These are phyloP conservation scores for Scleroderma citrinum DNA, from an alignment of 768 basidiomycete genomes.

Conservation along the genomic window DNA sequence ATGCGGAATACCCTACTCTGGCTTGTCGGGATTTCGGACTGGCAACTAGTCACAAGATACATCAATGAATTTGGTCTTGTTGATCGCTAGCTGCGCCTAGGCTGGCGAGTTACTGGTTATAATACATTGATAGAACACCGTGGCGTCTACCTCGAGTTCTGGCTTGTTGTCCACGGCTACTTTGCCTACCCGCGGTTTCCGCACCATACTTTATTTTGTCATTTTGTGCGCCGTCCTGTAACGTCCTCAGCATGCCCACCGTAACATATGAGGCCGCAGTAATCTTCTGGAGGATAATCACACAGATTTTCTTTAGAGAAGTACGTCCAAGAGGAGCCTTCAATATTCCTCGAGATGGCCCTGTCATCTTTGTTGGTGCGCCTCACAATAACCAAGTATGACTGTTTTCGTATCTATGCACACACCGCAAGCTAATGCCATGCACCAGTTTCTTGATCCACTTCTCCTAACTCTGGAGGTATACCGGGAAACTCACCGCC, in stretches of 20 bases:
- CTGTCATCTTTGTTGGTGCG: conserved; percentile 89
- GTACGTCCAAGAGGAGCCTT: conserved; percentile 90
- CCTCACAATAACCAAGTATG: conserved; percentile 87
- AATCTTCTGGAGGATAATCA: conserved; percentile 79
- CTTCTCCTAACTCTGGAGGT: conserved; percentile 81
- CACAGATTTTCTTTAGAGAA: conserved; percentile 95
- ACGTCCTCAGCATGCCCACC: conserved; percentile 15
- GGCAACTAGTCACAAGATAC: background rate
- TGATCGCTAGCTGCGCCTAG: conserved; percentile 6
- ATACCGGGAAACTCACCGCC: conserved; percentile 73
- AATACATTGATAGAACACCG: too few relatives aligned
- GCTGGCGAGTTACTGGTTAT: too few relatives aligned
- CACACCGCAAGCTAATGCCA: conserved; percentile 9
- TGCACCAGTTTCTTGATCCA: conserved; percentile 82
- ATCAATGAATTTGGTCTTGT: conserved; percentile 22
- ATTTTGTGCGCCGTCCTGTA: conserved; percentile 4
- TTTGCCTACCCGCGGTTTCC: background rate
- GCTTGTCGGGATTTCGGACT: background rate
- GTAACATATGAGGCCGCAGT: conserved; percentile 66
- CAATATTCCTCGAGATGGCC: conserved; percentile 87
- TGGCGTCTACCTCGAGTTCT: background rate
- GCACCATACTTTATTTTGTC: conserved; percentile 8
- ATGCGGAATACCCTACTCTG: conserved; percentile 15
- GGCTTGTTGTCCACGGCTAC: background rate
- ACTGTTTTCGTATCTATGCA: background rate